These are phyloP conservation scores for Prunus armeniaca DNA, from an alignment of 306 rosid genomes.

Conservation along the genomic window DNA sequence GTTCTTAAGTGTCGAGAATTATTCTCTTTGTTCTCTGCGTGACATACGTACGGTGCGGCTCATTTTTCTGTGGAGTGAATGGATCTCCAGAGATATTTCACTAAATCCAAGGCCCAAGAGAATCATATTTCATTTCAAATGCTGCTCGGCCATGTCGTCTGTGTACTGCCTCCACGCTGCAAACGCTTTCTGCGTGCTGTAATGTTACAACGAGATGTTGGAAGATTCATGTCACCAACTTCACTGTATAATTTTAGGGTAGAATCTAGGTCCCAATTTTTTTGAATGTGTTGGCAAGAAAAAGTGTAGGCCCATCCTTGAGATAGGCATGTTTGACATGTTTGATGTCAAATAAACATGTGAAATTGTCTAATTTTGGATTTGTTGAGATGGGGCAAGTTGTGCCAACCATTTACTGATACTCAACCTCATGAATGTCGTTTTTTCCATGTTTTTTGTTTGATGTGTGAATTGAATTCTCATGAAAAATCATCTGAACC, in stretches of 20 bases:
- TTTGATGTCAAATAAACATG: neutral
- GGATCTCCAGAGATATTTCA: slow-evolving; percentile 11
- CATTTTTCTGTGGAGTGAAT: slow-evolving; percentile 17
- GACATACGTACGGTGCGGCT: slow-evolving; percentile 24
- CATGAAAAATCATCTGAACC: too few relatives aligned
- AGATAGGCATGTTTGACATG: neutral
- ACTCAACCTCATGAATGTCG: neutral
- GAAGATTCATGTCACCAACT: slow-evolving; percentile 13
- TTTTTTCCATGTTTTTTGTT: too few relatives aligned
- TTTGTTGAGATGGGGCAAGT: neutral
- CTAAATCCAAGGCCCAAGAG: neutral
- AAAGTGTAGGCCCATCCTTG: slow-evolving; percentile 17
- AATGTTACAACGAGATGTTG: slow-evolving; percentile 8
- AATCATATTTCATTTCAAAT: neutral
- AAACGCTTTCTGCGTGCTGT: neutral
- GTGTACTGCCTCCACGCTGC: slow-evolving; percentile 9
- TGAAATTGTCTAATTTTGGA: too few relatives aligned
- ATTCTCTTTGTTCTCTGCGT: slow-evolving; percentile 20
- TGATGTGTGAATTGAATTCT: too few relatives aligned
- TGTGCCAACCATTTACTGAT: neutral
- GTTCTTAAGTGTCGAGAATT: slow-evolving; percentile 12
- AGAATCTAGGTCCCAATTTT: slow-evolving; percentile 10
- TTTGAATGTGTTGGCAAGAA: neutral
- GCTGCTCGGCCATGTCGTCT: slow-evolving; percentile 19
- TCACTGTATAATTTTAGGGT: slow-evolving; percentile 30